Base-by-base conservation (phyloP, 805 yeast species). In the Candida fluviatilis region DNA sequence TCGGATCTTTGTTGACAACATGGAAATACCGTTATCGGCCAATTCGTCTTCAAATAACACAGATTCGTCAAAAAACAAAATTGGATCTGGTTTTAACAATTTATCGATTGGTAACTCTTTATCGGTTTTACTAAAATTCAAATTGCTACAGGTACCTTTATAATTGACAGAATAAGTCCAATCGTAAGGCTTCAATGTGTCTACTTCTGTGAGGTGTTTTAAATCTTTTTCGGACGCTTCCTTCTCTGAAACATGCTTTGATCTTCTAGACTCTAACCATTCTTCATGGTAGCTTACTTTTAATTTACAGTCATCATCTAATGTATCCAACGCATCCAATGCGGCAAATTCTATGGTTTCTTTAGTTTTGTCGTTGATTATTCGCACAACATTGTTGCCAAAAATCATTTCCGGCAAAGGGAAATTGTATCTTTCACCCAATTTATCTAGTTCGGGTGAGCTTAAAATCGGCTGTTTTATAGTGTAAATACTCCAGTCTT, bases 321-420 rank as follows among this genome's bases (percentile, higher is more conserved):
- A 48, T 29, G 68, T 56, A 36, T 66, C 71, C 19, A 69, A 52
- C 0, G 95, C 96, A 53, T 84, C 93, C 31, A 82, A 62, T 0
- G 96, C 82, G 54, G 84, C 82, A 60, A 90, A 89, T 31, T 67
- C 71, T 11, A 91, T 69, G 42, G 75, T 71, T 36, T 62, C 50
- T 5, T 59, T 60, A 1, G 60, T 52, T 33, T 52, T 54, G 30
- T 63, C 69, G 40, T 66, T 57, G 4, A 57, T 66, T 8, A 89
- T 55, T 35, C 69, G 73, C 8, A 89, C 78, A 40, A 62, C 61
- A 54, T 85, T 90, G 48, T 85, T 78, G 7, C 98, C 98, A 63
- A 93, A 93, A 4, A 93, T 89, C 98, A 93, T 93, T 58, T 93
- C 99, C 0, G 99, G 99, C 31, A 91, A 62, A 0, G 98, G 95